These are phyloP conservation scores for Dioscorea zingiberensis DNA, from an alignment of 106 monocot species.

Conservation along the genomic window DNA sequence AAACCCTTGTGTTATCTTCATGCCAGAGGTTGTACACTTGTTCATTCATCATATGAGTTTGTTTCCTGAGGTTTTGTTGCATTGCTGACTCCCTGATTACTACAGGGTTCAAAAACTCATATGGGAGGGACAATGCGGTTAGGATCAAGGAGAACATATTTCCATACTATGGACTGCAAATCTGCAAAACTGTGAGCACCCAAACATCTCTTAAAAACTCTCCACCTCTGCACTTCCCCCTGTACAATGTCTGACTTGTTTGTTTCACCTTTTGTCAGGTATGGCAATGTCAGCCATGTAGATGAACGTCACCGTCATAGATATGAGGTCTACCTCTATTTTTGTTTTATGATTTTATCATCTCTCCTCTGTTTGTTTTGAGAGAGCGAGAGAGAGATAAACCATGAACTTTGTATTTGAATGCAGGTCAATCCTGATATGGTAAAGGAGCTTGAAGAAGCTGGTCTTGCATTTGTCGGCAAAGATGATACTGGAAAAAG, in stretches of 20 bases:
- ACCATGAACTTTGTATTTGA: not conserved
- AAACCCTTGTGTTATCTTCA: constrained; percentile 80
- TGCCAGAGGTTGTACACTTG: constrained; percentile 69
- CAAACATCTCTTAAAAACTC: not conserved
- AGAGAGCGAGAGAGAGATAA: no score
- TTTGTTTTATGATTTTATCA: not conserved
- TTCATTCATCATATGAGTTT: not conserved
- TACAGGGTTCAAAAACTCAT: constrained; percentile 88
- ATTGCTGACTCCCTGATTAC: no score
- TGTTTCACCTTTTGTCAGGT: constrained; percentile 32
- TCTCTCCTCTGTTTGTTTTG: no score
- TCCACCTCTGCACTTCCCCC: not conserved
- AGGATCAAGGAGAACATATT: constrained; percentile 79
- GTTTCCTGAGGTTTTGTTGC: no score
- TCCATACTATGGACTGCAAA: constrained; percentile 46
- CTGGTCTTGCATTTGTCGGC: constrained; percentile 88
- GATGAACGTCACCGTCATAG: constrained; percentile 95
- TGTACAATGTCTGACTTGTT: not conserved
- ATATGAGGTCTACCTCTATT: constrained; percentile 64
- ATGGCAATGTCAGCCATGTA: constrained; percentile 54
- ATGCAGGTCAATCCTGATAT: constrained; percentile 84
- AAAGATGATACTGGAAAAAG: constrained; percentile 75
- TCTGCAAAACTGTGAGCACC: constrained; percentile 68
- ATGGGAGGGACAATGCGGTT: constrained; percentile 96
- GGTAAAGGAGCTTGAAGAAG: constrained; percentile 64